phyloP scores from a whole-genome alignment of 345 rosid species.

The Physaria fendleri region DNA sequence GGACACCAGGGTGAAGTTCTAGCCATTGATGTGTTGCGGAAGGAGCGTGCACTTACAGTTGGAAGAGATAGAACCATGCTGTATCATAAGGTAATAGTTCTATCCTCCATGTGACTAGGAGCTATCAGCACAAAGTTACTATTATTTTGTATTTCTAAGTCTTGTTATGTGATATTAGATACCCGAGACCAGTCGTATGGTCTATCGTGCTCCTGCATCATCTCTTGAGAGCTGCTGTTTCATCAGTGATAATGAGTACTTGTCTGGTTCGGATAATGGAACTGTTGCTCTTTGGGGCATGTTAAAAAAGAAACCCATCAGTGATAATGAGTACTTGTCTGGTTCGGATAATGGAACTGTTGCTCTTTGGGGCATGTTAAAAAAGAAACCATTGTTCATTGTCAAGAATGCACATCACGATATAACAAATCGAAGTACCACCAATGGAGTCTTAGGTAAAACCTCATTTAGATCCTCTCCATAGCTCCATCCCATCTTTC shows the following conservation, averaged over 20 bases:
- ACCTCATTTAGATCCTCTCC: background rate
- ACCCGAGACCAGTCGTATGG: constrained; percentile 60
- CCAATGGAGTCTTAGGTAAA: constrained; percentile 50
- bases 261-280: constrained; percentile 97
- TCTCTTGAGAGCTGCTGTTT: constrained; percentile 93
- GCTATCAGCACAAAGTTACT: background rate
- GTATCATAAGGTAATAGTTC: constrained; percentile 31
- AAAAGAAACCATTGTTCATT: constrained; percentile 74
- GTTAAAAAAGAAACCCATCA: constrained; percentile 82
- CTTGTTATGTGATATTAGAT: constrained; percentile 42
- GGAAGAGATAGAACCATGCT: constrained; percentile 93
- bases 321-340: constrained; percentile 73
- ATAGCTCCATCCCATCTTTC: background rate
- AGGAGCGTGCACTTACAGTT: constrained; percentile 73
- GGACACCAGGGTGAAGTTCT: constrained; percentile 87
- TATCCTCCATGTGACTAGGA: background rate
- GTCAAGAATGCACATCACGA: constrained; percentile 72
- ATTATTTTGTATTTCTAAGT: constrained; percentile 16
- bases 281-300: constrained; percentile 72
- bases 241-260: constrained; percentile 68
- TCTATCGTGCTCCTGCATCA: constrained; percentile 73
- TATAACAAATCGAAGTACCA: constrained; percentile 18
- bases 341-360: constrained; percentile 95
- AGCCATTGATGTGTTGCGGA: constrained; percentile 63
- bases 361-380: constrained; percentile 63